Evolutionary conservation across 129 eudicot species (phyloP).

Genomic region (Flaveria robusta): DNA sequence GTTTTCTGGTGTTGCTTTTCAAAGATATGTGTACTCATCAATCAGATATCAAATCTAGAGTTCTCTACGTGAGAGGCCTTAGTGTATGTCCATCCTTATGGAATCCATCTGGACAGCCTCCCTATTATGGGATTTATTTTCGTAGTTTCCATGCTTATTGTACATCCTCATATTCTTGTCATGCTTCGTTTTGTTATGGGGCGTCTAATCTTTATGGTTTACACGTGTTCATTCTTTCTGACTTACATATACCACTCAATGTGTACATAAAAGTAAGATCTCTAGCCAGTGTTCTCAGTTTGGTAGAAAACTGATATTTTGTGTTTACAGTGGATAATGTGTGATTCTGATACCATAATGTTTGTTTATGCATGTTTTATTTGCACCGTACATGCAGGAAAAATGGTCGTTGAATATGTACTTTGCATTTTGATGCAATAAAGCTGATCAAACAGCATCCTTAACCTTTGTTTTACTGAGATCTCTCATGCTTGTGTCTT

Average conservation of each 20-base stretch:
- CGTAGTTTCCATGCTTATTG: not conserved
- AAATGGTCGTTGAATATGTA: not conserved
- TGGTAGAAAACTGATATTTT: not conserved
- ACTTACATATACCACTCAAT: not conserved
- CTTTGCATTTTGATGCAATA: not conserved
- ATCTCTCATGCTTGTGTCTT: not conserved
- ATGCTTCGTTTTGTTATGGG: not conserved
- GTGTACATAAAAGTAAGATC: slow-evolving; percentile 13
- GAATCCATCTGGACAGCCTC: too few relatives aligned
- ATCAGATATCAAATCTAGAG: not conserved
- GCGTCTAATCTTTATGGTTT: not conserved
- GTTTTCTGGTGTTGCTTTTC: not conserved
- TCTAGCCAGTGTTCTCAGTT: slow-evolving; percentile 13
- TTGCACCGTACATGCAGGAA: not conserved
- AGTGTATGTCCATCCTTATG: too few relatives aligned
- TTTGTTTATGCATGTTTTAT: slow-evolving; percentile 2
- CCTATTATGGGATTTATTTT: not conserved
- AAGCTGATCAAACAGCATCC: not conserved
- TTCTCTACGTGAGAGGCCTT: not conserved
- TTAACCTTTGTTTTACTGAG: not conserved
- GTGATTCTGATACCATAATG: not conserved
- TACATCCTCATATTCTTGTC: not conserved
- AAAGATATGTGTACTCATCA: not conserved
- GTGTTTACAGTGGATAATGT: not conserved
- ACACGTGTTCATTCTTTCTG: not conserved